Percentiles rank a stretch among this genome's conserved stretches.
phyloP scores from a whole-genome alignment of 768 basidiomycete species.

The Hortiboletus flavorubellus region DNA sequence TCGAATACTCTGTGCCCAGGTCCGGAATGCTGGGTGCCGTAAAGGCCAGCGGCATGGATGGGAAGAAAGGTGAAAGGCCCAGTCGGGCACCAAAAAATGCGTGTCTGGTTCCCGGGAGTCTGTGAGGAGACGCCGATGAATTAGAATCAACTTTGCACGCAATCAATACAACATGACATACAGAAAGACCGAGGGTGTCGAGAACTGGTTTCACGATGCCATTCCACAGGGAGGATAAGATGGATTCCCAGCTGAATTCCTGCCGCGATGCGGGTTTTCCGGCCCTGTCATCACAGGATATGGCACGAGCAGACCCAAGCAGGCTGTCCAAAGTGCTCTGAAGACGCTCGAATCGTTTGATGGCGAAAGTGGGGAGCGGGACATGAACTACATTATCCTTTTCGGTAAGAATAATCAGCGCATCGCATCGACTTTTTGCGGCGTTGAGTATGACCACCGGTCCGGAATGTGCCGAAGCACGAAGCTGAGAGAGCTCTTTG shows the following conservation, averaged over 20 bases:
- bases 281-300: neutral
- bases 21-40: neutral
- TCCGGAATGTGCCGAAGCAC: neutral
- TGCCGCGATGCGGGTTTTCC: neutral
- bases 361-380: neutral
- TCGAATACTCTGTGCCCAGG: neutral
- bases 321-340: neutral
- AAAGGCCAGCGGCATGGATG: conserved; percentile 1
- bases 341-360: neutral
- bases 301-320: neutral
- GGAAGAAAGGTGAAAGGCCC: conserved; percentile 1
- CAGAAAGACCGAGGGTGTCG: neutral
- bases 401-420: conserved; percentile 10
- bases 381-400: neutral
- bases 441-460: neutral
- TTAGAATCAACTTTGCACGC: neutral
- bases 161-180: neutral
- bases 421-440: conserved; percentile 31
- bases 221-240: conserved; percentile 11
- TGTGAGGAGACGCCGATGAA: neutral
- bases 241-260: neutral
- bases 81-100: conserved; percentile 2
- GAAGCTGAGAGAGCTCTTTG: neutral
- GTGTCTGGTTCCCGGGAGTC: neutral
- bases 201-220: conserved; percentile 7